A percentile compares a stretch with the other conserved stretches of the same genome.
Conservation (phyloP, 306 rosid species). For the Heteromeles arbutifolia region DNA sequence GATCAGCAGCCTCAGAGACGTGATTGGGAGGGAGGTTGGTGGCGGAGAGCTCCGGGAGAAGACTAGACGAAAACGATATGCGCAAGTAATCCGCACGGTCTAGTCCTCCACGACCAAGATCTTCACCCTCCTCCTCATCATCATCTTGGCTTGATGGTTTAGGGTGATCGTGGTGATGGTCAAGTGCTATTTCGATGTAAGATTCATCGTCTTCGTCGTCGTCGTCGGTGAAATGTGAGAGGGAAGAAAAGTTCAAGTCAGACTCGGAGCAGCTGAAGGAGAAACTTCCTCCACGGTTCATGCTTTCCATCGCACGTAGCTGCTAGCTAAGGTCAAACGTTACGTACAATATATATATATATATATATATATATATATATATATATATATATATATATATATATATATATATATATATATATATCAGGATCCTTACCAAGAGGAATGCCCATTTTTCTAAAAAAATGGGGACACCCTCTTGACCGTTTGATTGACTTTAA, state of each 20-base stretch:
- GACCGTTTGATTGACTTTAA: too few species aligned
- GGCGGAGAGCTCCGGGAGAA: constrained; percentile 5
- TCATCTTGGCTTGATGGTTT: neutral
- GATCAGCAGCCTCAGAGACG: neutral
- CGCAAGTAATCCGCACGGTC: constrained; percentile 24
- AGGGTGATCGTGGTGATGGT: neutral
- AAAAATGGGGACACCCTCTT: too few species aligned
- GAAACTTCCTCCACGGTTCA: constrained; percentile 14
- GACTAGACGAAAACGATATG: constrained; percentile 45
- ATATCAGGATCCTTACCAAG: too few species aligned
- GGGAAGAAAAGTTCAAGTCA: constrained; percentile 13
- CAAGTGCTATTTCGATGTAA: constrained; percentile 43
- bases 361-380: too few species aligned
- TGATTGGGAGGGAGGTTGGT: neutral
- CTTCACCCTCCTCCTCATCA: neutral
- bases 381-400: too few species aligned
- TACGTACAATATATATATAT: too few species aligned
- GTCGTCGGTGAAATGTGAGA: constrained; percentile 13
- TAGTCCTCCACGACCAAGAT: neutral
- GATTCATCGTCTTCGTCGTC: constrained; percentile 22
- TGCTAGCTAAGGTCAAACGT: neutral
- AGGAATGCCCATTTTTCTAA: too few species aligned
- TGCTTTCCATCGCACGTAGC: neutral
- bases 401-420: too few species aligned
- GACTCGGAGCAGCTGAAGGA: constrained; percentile 18